Percentiles rank a stretch among this genome's conserved stretches.
Evolutionary conservation across 805 yeast genomes (phyloP).

Genomic region (Tetrapisispora namnaoensis): DNA sequence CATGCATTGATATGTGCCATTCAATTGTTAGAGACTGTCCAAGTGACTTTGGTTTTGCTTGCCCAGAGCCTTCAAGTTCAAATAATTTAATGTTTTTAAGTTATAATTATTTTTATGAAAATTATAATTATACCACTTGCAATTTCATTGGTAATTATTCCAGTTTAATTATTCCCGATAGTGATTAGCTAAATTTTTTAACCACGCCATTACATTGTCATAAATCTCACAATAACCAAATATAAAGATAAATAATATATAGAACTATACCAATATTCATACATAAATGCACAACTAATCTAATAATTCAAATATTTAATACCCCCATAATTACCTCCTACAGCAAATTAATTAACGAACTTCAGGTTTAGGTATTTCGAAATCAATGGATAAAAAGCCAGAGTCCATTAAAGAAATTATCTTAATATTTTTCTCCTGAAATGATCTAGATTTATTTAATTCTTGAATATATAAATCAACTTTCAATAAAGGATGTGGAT

Average conservation of each 20-base stretch:
- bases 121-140: constrained; percentile 30
- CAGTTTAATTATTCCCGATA: constrained; percentile 1
- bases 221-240: not conserved
- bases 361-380: constrained; percentile 2
- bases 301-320: not conserved
- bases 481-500: constrained; percentile 1
- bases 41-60: constrained; percentile 56
- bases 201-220: no score
- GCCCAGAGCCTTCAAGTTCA: constrained; percentile 41
- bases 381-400: constrained; percentile 2
- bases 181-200: not conserved
- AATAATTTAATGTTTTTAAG: constrained; percentile 20
- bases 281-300: not conserved
- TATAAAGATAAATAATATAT: no score
- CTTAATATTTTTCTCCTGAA: not conserved
- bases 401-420: constrained; percentile 1
- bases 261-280: not conserved
- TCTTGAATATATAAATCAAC: not conserved
- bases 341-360: not conserved
- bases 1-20: constrained; percentile 76
- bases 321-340: no score
- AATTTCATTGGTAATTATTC: constrained; percentile 31
- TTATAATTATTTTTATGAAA: constrained; percentile 19
- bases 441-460: not conserved
- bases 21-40: constrained; percentile 80